phyloP scores from a whole-genome alignment of 306 rosid species.

The Biancaea sappan region DNA sequence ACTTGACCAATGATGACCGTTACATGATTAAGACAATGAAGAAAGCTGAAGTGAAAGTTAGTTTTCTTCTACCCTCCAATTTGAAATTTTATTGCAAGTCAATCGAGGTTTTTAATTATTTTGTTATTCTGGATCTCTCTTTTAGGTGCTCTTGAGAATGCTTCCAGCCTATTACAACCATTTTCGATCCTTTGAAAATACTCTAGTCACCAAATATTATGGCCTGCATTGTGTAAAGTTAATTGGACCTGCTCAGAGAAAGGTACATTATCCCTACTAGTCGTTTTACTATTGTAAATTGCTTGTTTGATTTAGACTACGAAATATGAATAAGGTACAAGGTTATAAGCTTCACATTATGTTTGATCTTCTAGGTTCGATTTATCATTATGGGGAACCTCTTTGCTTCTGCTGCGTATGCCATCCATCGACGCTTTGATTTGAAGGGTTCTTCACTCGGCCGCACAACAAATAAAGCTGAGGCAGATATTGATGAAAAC shows the following conservation, averaged over 20 bases:
- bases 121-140: not conserved
- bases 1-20: conserved; percentile 88
- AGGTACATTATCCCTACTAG: conserved; percentile 49
- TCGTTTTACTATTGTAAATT: not conserved
- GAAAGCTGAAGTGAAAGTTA: conserved; percentile 89
- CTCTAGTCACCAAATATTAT: conserved; percentile 78
- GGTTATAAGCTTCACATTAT: not conserved
- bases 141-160: conserved; percentile 79
- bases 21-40: conserved; percentile 93
- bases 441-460: conserved; percentile 92
- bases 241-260: conserved; percentile 69
- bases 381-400: conserved; percentile 95
- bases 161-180: conserved; percentile 82
- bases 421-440: conserved; percentile 81
- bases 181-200: conserved; percentile 64
- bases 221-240: conserved; percentile 90
- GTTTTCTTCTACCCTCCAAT: conserved; percentile 30
- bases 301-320: not conserved
- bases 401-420: conserved; percentile 60
- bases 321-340: not conserved
- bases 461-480: conserved; percentile 69
- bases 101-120: not conserved
- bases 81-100: conserved; percentile 25
- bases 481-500: conserved; percentile 73
- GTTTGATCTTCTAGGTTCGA: conserved; percentile 59